Conservation (phyloP, 371 early-diverging fungal species). For the Syncephalastrum contaminatum region DNA sequence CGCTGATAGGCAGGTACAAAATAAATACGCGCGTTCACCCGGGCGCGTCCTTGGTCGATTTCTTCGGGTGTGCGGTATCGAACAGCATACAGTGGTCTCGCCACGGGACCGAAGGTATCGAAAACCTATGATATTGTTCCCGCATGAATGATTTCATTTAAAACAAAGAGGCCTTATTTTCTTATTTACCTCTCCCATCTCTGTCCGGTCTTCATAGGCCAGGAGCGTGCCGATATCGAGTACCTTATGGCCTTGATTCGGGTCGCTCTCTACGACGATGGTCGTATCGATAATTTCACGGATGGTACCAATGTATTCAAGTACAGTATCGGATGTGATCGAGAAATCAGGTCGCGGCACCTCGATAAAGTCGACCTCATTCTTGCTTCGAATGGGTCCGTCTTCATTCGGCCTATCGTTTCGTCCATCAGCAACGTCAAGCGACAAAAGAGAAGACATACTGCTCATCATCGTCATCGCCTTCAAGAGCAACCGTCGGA, state of each 20-base stretch:
- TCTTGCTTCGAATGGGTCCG: slow-evolving; percentile 34
- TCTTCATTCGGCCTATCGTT: not conserved
- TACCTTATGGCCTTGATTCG: slow-evolving; percentile 52
- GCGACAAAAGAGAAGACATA: too few relatives aligned
- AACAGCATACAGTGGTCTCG: slow-evolving; percentile 80
- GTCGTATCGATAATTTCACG: slow-evolving; percentile 71
- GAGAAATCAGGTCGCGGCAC: slow-evolving; percentile 60
- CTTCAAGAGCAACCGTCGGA: too few relatives aligned
- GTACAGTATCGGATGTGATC: slow-evolving; percentile 54
- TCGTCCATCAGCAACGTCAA: too few relatives aligned
- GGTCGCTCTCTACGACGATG: slow-evolving; percentile 68
- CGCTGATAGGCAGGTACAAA: slow-evolving; percentile 50
- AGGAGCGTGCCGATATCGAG: slow-evolving; percentile 81
- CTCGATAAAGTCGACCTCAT: slow-evolving; percentile 61
- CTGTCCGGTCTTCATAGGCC: slow-evolving; percentile 60
- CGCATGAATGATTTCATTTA: not conserved
- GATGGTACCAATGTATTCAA: slow-evolving; percentile 67
- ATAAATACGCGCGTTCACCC: slow-evolving; percentile 60
- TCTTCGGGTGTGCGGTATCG: slow-evolving; percentile 68
- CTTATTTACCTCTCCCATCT: slow-evolving; percentile 68
- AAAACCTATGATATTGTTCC: slow-evolving; percentile 51
- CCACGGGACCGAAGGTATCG: slow-evolving; percentile 94
- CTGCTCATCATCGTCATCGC: too few relatives aligned
- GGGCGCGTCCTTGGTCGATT: slow-evolving; percentile 42
- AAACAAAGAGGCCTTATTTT: not conserved